These are phyloP conservation scores for Phialocephala subalpina DNA, from an alignment of 2,329 filamentous ascomycete species.

Conservation along the genomic window DNA sequence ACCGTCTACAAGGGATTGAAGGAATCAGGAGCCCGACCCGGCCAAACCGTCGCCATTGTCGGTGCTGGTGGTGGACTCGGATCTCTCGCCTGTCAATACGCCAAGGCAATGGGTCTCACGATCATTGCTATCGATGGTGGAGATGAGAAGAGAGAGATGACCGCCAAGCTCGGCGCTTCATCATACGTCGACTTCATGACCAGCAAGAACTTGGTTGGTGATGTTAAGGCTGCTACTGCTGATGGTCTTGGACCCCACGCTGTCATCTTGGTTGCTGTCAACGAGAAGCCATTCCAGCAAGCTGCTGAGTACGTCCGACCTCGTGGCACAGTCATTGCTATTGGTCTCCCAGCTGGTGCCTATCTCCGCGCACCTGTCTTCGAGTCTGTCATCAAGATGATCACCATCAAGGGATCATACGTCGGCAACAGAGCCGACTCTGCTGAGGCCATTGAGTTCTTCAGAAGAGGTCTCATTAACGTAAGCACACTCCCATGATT, in stretches of 20 bases:
- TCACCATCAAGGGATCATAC: conserved; percentile 91
- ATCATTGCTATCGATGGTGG: conserved; percentile 85
- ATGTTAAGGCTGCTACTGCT: conserved; percentile 81
- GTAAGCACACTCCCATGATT: not conserved
- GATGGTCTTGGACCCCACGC: conserved; percentile 88
- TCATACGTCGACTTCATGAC: conserved; percentile 83
- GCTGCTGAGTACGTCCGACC: conserved; percentile 86
- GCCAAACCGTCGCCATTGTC: conserved; percentile 83
- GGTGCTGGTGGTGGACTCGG: conserved; percentile 88
- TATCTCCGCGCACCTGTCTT: conserved; percentile 87
- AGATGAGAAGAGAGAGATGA: conserved; percentile 79
- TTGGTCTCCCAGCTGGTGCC: conserved; percentile 85
- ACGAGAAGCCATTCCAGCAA: conserved; percentile 95
- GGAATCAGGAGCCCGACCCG: conserved; percentile 77
- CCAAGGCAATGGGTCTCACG: conserved; percentile 86
- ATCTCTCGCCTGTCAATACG: conserved; percentile 84
- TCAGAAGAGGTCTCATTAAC: conserved; percentile 68
- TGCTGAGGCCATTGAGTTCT: conserved; percentile 92
- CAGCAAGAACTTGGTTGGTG: conserved; percentile 79
- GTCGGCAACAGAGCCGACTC: conserved; percentile 92
- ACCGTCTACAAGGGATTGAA: conserved; percentile 94
- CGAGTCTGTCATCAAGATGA: conserved; percentile 87
- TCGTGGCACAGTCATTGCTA: conserved; percentile 84
- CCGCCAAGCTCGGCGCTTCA: conserved; percentile 72
- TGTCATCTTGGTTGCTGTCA: conserved; percentile 84